Evolutionary conservation across 2,329 filamentous ascomycete species (phyloP).

Genomic region (Penicillium digitatum): DNA sequence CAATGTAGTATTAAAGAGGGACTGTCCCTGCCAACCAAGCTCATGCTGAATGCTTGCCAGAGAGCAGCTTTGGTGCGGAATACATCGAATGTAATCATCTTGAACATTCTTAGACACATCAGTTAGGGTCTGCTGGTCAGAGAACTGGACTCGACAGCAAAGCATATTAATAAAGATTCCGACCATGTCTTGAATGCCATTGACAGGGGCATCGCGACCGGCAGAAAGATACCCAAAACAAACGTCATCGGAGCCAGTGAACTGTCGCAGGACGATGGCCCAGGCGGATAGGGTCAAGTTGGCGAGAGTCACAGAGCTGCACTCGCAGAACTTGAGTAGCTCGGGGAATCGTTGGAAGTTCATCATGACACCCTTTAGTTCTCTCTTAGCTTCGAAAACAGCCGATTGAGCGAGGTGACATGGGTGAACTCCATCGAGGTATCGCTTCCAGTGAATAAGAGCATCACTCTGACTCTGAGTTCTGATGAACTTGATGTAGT

Average conservation of each 20-base stretch:
- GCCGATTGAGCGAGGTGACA: slow-evolving; percentile 28
- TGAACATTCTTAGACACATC: slow-evolving; percentile 46
- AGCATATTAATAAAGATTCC: slow-evolving; percentile 55
- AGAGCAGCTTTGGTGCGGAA: slow-evolving; percentile 51
- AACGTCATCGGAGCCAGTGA: slow-evolving; percentile 37
- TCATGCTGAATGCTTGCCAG: slow-evolving; percentile 48
- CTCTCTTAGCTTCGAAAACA: slow-evolving; percentile 13
- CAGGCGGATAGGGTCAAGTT: slow-evolving; percentile 39
- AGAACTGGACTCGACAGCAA: slow-evolving; percentile 46
- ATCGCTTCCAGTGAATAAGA: slow-evolving; percentile 35
- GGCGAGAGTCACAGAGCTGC: slow-evolving; percentile 32
- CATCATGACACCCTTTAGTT: slow-evolving; percentile 27
- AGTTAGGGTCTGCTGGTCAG: slow-evolving; percentile 32
- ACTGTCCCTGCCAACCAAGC: slow-evolving; percentile 33
- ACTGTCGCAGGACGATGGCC: slow-evolving; percentile 37
- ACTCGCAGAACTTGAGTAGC: slow-evolving; percentile 33
- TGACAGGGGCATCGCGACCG: slow-evolving; percentile 45
- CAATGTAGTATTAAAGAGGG: slow-evolving; percentile 43
- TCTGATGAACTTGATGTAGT: slow-evolving; percentile 38
- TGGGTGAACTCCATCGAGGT: slow-evolving; percentile 31
- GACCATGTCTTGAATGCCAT: slow-evolving; percentile 46
- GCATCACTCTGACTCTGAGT: slow-evolving; percentile 26
- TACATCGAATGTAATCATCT: slow-evolving; percentile 44
- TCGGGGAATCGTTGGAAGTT: slow-evolving; percentile 31
- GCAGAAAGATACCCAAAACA: slow-evolving; percentile 43